Evolutionary conservation across 352 stramenopile species (phyloP).

Genomic region (Globisporangium takayamanum): DNA sequence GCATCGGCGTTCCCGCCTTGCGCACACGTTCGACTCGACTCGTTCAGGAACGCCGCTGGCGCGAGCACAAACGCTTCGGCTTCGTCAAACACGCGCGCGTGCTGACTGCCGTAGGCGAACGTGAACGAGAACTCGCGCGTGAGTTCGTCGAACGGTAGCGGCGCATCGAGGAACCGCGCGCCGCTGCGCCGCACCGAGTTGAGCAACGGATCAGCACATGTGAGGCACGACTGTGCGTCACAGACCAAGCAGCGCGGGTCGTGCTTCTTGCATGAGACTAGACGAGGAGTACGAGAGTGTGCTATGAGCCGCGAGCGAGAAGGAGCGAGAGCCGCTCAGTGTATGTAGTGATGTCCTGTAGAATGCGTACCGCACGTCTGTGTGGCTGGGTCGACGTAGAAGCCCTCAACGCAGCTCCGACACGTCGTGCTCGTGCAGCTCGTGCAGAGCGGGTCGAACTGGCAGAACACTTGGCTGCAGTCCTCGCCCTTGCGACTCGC

Average conservation of each 20-base stretch:
- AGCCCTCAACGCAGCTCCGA: conserved; percentile 82
- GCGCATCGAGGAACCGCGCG: conserved; percentile 46
- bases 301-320: neutral
- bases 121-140: conserved; percentile 85
- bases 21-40: conserved; percentile 41
- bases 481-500: conserved; percentile 66
- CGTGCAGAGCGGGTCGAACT: conserved; percentile 82
- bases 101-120: conserved; percentile 89
- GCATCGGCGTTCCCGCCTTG: conserved; percentile 56
- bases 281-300: neutral
- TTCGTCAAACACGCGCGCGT: conserved; percentile 89
- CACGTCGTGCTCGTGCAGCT: conserved; percentile 80
- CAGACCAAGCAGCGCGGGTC: conserved; percentile 91
- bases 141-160: conserved; percentile 86
- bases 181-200: conserved; percentile 90
- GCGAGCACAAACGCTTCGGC: conserved; percentile 75
- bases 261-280: conserved; percentile 77
- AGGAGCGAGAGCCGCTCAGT: neutral
- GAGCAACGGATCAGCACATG: conserved; percentile 88
- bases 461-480: conserved; percentile 67
- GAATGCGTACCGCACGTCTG: conserved; percentile 52
- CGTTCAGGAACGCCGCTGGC: conserved; percentile 32
- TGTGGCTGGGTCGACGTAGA: conserved; percentile 63
- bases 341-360: neutral
- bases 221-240: conserved; percentile 59